Evolutionary conservation across 768 basidiomycete genomes (phyloP), one percentile per base, ranked within the genome.

Genomic region (Hygrocybe coccinea): DNA sequence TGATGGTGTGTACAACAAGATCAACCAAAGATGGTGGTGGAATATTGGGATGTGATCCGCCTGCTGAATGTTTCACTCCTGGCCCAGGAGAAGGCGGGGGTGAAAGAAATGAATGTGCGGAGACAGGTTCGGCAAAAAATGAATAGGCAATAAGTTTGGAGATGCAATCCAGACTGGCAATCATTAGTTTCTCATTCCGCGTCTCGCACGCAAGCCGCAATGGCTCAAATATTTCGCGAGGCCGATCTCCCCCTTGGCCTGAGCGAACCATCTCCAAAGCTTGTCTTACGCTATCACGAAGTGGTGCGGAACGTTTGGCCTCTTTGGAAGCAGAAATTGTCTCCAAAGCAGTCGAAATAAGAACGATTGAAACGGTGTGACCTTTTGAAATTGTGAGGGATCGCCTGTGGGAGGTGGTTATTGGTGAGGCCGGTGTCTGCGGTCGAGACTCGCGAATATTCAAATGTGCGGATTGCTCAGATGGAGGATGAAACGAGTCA

Each of bases 81-180:
- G 74, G 73, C 60, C 78, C 76, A 7, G 91, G 91, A 21, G 90
- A 91, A 6, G 84, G 81, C 21, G 89, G 90, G 29, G 92, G 90
- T 2, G 92, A 91, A 3, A 82, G 78, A 49, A 87, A 72, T 34
- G 69, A 63, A 52, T 73, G 67, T 52, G 71, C 61, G 25, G 70
- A 54, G 49, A 76, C 72, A 33, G 80, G 69, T 62, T 97, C 95
- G 41, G 83, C 82, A 65, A 98, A 97, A 81, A 98, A 98, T 22
- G 92, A 94, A 70, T 98, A 92, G 6, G 94, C 95, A 59, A 98
- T 91, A 61, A 99, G 83, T 71, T 99, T 99, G 54, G 93, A 91
- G 57, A 97, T 93, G 65, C 97, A 95, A 71, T 99, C 97, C 68
- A 99, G 76, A 63, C 95, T 95, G 15, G 94, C 91, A 67, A 97